These are phyloP conservation scores for Macaranga tanarius DNA, from an alignment of 441 rosid species.

Conservation along the genomic window DNA sequence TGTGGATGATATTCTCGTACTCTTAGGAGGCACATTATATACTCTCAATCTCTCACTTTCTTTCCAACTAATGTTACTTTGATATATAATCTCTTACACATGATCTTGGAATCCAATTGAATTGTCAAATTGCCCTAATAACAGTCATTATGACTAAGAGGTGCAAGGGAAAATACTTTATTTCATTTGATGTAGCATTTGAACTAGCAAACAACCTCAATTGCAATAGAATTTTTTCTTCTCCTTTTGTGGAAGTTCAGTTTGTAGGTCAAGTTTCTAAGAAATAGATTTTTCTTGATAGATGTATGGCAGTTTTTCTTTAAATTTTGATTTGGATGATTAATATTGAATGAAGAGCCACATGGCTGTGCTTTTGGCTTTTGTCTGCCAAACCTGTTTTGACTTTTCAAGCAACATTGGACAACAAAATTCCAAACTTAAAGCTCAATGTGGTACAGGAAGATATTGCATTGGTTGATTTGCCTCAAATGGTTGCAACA, in stretches of 20 bases:
- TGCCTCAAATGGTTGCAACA: neutral
- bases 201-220: neutral
- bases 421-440: neutral
- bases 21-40: neutral
- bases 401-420: too few species aligned
- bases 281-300: neutral
- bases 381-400: neutral
- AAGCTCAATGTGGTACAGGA: neutral
- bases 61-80: neutral
- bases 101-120: neutral
- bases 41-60: neutral
- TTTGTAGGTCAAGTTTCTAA: neutral
- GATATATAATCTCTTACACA: neutral
- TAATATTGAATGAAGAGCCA: neutral
- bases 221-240: neutral
- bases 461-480: neutral
- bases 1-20: neutral
- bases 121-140: too few species aligned
- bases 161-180: too few species aligned
- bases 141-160: too few species aligned
- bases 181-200: too few species aligned
- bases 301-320: neutral
- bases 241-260: neutral
- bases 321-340: neutral
- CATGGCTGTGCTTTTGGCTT: neutral